Base-by-base conservation (phyloP, 2,329 filamentous ascomycete species). In the Aspergillus sp. region DNA sequence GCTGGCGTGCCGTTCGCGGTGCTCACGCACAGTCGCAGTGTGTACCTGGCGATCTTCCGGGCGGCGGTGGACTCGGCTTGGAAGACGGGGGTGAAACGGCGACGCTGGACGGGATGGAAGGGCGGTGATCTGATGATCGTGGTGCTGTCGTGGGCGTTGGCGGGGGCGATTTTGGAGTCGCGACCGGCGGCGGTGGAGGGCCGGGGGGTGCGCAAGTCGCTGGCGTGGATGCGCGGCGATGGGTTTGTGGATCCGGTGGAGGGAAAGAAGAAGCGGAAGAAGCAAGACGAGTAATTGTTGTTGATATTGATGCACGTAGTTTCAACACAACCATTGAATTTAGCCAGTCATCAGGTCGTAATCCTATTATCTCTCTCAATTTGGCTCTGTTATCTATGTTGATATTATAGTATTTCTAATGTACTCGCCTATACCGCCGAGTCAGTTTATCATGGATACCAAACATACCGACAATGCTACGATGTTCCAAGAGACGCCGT, bases 11-110 rank as follows among this genome's bases (percentile, higher is more conserved):
- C 73, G 16, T 97, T 92, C 86, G 89, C 89, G 0, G 89, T 89
- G 70, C 74, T 96, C 2, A 62, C 66, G 10, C 64, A 66, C 38
- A 71, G 69, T 29, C 70, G 88, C 14, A 79, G 81, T 1, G 82
- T 89, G 50, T 96, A 95, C 71, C 64, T 97, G 55, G 94, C 94
- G 71, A 86, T 84, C 58, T 84, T 88, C 25, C 81, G 92, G 2
- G 76, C 87, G n/a, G 91, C 88, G 54, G 78, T 96, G 25, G 89
- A 96, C 68, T 89, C 85, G 34, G 72, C 91, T 43, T 97, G 91
- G 90, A 96, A 96, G 77, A 90, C 96, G 0, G 91, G 92, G n/a
- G 84, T 88, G 50, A 97, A 97, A 84, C 79, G 87, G 31, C 83
- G 90, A 1, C 91, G 91, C 85, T 96, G 93, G 91, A 85, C 82